A percentile compares a stretch with the other conserved stretches of the same genome.
These are phyloP conservation scores for Vanrija sp. DNA, from an alignment of 1,284 basidiomycete genomes.

Conservation along the genomic window DNA sequence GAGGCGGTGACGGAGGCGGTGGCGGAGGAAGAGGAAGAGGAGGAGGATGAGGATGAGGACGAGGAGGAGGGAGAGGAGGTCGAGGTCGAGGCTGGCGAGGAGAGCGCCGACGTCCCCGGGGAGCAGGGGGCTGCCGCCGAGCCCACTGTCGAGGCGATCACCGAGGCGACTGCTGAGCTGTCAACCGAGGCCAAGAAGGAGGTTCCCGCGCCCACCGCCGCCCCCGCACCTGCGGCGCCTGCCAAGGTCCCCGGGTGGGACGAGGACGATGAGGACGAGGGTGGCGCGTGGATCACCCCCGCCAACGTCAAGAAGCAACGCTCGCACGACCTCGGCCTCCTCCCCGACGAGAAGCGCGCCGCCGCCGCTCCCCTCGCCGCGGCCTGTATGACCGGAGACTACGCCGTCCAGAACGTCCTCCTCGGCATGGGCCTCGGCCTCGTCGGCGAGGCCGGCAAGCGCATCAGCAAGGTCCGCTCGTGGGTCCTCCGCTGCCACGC, in stretches of 20 bases:
- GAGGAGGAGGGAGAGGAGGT: slow-evolving; percentile 51
- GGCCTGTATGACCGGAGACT: slow-evolving; percentile 97
- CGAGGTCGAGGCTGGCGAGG: slow-evolving; percentile 12
- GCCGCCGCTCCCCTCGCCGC: slow-evolving; percentile 46
- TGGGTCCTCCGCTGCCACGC: slow-evolving; percentile 98
- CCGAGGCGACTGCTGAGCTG: slow-evolving; percentile 2
- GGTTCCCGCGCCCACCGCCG: not conserved
- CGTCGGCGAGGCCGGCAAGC: slow-evolving; percentile 85
- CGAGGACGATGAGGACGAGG: slow-evolving; percentile 65
- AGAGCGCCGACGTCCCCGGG: not conserved
- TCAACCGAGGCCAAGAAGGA: slow-evolving; percentile 4
- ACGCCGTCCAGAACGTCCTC: slow-evolving; percentile 97
- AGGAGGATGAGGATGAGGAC: slow-evolving; percentile 43
- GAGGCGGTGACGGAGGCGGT: slow-evolving; percentile 40
- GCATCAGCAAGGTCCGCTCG: slow-evolving; percentile 85
- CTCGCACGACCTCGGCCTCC: slow-evolving; percentile 75
- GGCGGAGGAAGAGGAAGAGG: slow-evolving; percentile 35
- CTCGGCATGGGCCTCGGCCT: slow-evolving; percentile 91
- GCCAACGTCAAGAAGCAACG: slow-evolving; percentile 82
- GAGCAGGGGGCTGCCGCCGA: slow-evolving; percentile 5
- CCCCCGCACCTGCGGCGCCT: not conserved
- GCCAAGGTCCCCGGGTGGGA: slow-evolving; percentile 17
- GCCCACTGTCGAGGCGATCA: slow-evolving; percentile 6
- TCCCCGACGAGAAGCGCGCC: slow-evolving; percentile 53
- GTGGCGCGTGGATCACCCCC: slow-evolving; percentile 96